Base-by-base conservation (phyloP, 495 filamentous ascomycete genomes). In the Hamigera avellanea region DNA sequence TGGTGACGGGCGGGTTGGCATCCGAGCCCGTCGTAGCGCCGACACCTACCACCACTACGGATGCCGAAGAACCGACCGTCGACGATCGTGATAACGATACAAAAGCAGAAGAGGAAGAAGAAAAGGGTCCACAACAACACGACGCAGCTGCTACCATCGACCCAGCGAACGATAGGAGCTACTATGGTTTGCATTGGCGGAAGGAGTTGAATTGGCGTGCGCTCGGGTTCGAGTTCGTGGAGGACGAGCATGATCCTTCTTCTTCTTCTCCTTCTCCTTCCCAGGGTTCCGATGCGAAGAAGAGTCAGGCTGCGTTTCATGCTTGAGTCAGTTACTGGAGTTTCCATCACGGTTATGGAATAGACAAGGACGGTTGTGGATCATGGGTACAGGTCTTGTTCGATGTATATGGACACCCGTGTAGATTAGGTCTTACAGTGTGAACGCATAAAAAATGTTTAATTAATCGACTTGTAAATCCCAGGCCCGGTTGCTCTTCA, bases 141-240 rank as follows among this genome's bases (percentile, higher is more conserved):
- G 32, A 33, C 8, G 14, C 6, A n/a, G 8, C 8, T 6, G 6
- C 29, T 13, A 13, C 6, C 6, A 9, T 6, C 14, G 8, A 6
- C 14, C n/a, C 27, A 57, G 49, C 10, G 6, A 15, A 33, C 2
- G 49, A 50, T 9, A 39, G 61, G 14, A 10, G 29, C 6, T 66
- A 65, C 31, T 86, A 93, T 44, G 91, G 91, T 2, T 62, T 98
- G 10, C 91, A 87, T 57, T 96, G 86, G 86, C 74, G 88, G 17
- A 78, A 80, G 35, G 86, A 95, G 59, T 61, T 96, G 41, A 98
- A 98, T 57, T 96, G 93, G 93, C 82, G 82, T 39, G 69, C 86
- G 41, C 56, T 95, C 35, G 81, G 78, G 12, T 98, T 86, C 75
- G 78, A 93, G 49, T 93, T 79, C 67, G 64, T 67, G 1, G 57